Evolutionary conservation across 1,139 yeast species (phyloP), one percentile per base, ranked within the genome.

Genomic region (Blastobotrys serpentis): DNA sequence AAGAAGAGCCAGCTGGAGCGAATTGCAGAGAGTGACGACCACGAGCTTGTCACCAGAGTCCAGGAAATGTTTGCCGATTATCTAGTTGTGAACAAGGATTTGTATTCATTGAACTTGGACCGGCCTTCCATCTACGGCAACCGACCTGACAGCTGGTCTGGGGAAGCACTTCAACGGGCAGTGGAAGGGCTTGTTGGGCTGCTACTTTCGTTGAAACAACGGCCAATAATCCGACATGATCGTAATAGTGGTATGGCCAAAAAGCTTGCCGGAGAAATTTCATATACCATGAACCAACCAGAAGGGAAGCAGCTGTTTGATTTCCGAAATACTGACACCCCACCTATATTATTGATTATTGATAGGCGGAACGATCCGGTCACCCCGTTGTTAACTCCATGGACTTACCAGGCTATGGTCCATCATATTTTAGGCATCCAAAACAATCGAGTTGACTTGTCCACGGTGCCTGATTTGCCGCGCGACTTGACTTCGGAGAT

Each of bases 341-440:
- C 92, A 0, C 95, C 98, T 1, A 64, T 86, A 14, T 68, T 94
- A 43, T 66, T 94, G n/a, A 70, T 92, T 1, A 64, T 92, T 43
- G 98, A 92, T 67, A 74, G 99, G 46, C 79, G 82, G 52, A 84
- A 81, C 61, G 99, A 92, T 66, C 97, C 98, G 1, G 74, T 90
- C 25, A 92, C 99, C 0, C 98, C 99, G 1, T 72, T 92, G 41
- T 69, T 92, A 43, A 79, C 84, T 36, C 98, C 98, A 1, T 92
- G 99, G 99, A 90, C 98, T 0, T 92, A 89, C 67, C 98, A 92
- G 63, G 87, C 97, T 1, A 92, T 94, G 98, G 87, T 92, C 14
- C 96, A 92, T 65, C 98, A 94, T 63, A 76, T 88, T 30, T 72
- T 92, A 36, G 95, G 92, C 1, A 86, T 92, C 51, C 71, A 74